phyloP scores from a whole-genome alignment of 1,284 basidiomycete species.

The Cutaneotrichosporon dermatis region DNA sequence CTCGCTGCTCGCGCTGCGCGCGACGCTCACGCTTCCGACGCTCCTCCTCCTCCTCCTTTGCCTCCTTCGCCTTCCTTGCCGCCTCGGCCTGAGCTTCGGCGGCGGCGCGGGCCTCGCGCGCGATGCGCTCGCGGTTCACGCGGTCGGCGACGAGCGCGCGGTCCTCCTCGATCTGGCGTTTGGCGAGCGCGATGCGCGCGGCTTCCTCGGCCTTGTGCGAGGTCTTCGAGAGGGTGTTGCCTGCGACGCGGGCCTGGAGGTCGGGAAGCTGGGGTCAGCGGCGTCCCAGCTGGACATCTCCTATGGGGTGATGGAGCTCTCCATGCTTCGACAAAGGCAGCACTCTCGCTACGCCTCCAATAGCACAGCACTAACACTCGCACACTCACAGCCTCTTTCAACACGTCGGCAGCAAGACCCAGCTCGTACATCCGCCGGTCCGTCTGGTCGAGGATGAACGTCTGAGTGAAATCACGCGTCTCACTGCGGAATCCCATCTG shows the following conservation, averaged over 20 bases:
- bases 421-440: constrained; percentile 37
- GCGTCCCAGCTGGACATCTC: too few relatives aligned
- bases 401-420: constrained; percentile 28
- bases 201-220: constrained; percentile 32
- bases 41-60: not conserved
- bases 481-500: constrained; percentile 45
- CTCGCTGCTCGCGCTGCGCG: too few relatives aligned
- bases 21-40: not conserved
- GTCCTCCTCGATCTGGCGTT: constrained; percentile 40
- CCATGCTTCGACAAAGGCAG: too few relatives aligned
- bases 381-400: constrained; percentile 35
- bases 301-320: too few relatives aligned
- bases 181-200: constrained; percentile 29
- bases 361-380: not conserved
- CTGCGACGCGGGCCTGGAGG: constrained; percentile 20
- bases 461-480: constrained; percentile 31
- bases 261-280: constrained; percentile 22
- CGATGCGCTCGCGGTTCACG: constrained; percentile 31
- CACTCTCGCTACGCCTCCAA: too few relatives aligned
- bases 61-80: not conserved
- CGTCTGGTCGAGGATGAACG: constrained; percentile 31
- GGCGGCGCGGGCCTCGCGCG: constrained; percentile 22
- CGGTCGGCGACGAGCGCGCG: constrained; percentile 34
- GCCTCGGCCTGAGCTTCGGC: constrained; percentile 7
- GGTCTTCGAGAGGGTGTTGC: constrained; percentile 10